Percentiles rank a stretch among this genome's conserved stretches.
These are phyloP conservation scores for Ceratonia siliqua DNA, from an alignment of 306 rosid species.

Conservation along the genomic window DNA sequence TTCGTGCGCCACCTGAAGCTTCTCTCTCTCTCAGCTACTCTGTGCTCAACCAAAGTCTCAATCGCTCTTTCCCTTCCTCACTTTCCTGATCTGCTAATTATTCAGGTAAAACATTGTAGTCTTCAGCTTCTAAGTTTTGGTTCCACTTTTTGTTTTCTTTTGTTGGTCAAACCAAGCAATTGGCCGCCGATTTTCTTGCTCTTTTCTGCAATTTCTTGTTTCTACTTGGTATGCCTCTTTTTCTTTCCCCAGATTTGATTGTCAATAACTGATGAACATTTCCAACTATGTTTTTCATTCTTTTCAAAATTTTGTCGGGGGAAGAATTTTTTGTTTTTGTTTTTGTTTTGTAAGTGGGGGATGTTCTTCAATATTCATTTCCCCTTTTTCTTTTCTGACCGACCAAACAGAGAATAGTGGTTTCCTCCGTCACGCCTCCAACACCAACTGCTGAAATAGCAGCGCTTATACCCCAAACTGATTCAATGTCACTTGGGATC, in stretches of 20 bases:
- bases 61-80: background rate
- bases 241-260: background rate
- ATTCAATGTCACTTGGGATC: no score
- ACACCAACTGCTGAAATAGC: no score
- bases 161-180: constrained; percentile 15
- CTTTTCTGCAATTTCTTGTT: constrained; percentile 2
- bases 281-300: background rate
- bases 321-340: background rate
- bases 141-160: constrained; percentile 24
- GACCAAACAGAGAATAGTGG: background rate
- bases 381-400: background rate
- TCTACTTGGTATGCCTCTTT: constrained; percentile 11
- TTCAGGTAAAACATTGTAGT: constrained; percentile 52
- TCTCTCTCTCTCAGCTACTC: constrained; percentile 19
- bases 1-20: no score
- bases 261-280: background rate
- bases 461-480: no score
- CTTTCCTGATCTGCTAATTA: constrained; percentile 45
- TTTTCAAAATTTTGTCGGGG: constrained; percentile 4
- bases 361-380: background rate
- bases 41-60: constrained; percentile 35
- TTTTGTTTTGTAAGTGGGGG: background rate
- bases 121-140: constrained; percentile 25
- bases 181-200: constrained; percentile 25
- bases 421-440: no score